A percentile compares a stretch with the other conserved stretches of the same genome.
Evolutionary conservation across 148 eudicot genomes (phyloP).

Genomic region (Talinum fruticosum): DNA sequence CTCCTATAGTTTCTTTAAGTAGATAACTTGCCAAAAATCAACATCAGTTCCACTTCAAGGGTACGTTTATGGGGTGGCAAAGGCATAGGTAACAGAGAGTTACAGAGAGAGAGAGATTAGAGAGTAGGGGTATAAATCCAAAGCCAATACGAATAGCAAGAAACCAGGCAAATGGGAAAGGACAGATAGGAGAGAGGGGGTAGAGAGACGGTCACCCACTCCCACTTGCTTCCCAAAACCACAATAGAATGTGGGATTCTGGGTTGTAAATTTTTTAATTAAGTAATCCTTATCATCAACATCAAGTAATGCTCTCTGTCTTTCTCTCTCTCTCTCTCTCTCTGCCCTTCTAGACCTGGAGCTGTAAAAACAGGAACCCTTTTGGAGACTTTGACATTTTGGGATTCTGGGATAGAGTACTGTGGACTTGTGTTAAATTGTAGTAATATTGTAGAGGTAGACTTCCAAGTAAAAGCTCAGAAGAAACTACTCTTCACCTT

Average conservation of each 20-base stretch:
- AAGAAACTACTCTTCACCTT: constrained; percentile 35
- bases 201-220: not conserved
- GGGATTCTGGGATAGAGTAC: constrained; percentile 15
- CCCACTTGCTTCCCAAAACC: not conserved
- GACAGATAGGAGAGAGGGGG: not conserved
- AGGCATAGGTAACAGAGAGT: not conserved
- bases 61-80: not conserved
- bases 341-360: not conserved
- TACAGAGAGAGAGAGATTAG: not conserved
- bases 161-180: not conserved
- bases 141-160: not conserved
- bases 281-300: not conserved
- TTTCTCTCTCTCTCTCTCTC: not conserved
- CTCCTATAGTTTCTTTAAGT: not conserved
- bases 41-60: not conserved
- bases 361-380: constrained; percentile 21
- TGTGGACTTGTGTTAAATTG: constrained; percentile 5
- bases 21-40: not conserved
- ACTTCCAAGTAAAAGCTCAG: constrained; percentile 31
- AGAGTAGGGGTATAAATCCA: not conserved
- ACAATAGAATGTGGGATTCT: not conserved
- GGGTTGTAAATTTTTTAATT: not conserved
- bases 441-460: not conserved
- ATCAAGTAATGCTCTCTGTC: not conserved
- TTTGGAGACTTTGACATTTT: constrained; percentile 47